Evolutionary conservation across 352 stramenopile species (phyloP), one percentile per base, ranked within the genome.

Genomic region (Aphanomyces stellatus): DNA sequence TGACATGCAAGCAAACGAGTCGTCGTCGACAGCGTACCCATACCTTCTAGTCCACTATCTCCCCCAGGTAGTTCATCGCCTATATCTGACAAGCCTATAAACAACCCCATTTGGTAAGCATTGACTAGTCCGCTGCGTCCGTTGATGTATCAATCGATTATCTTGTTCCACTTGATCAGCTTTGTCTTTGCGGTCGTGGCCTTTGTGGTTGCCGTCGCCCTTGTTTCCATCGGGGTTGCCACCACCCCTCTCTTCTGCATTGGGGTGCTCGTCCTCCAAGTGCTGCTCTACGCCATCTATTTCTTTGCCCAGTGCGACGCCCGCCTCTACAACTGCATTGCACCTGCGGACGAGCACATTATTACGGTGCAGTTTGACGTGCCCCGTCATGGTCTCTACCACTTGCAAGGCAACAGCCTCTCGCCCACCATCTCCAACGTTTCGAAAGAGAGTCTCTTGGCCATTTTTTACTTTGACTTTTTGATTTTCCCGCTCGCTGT

Each of bases 81-180:
- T n/a, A n/a, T n/a, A n/a, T n/a, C n/a, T n/a, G n/a, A n/a, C n/a
- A n/a, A n/a, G n/a, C n/a, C n/a, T n/a, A n/a, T n/a, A 17, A 43
- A 8, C 48, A 63, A 65, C 34, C 11, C 8, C 13, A 56, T 65
- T 37, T 65, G 59, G 59, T 55, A 65, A 30, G 59, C 59, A 3
- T 24, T 65, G 19, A 65, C 59, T 8, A 65, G 59, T 65, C 59
- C 59, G 10, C 30, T 65, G 30, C 59, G 41, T 25, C 46, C 42
- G 11, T 31, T 40, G 59, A 65, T 35, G 28, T 65, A 37, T 25
- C 25, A 65, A 30, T 35, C 56, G 24, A 40, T 65, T 57, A 22
- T 65, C n/a, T n/a, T n/a, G n/a, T 92, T 88, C 73, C 80, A 90
- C 51, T 43, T 78, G n/a, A 71, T 90, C 27, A 92, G 90, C 71